Evolutionary conservation across 441 rosid genomes (phyloP).

Genomic region (Euphorbia neoarborescens): DNA sequence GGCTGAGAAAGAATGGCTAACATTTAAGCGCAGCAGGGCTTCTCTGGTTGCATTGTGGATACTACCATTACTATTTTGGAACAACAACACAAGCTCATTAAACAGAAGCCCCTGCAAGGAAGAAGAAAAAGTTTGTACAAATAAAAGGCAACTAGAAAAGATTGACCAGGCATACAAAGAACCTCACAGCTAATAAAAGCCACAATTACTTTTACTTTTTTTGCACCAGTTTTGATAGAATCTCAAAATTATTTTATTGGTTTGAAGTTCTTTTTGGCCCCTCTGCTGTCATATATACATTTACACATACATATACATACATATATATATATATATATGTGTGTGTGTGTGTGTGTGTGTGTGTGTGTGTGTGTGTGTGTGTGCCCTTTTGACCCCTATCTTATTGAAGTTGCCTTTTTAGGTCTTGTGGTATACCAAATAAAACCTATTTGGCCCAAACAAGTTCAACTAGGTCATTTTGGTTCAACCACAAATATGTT

Average conservation of each 20-base stretch:
- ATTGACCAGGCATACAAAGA: background rate
- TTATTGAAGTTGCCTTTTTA: too few species aligned
- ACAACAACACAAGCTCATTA: slow-evolving; percentile 53
- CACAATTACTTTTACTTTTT: background rate
- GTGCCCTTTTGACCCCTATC: too few species aligned
- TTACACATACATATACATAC: too few species aligned
- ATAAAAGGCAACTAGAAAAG: slow-evolving; percentile 4
- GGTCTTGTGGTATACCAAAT: too few species aligned
- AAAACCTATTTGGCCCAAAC: too few species aligned
- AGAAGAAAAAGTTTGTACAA: slow-evolving; percentile 15
- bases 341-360: too few species aligned
- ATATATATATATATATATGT: too few species aligned
- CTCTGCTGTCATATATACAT: too few species aligned
- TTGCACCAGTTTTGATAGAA: background rate
- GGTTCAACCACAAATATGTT: too few species aligned
- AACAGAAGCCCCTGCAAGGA: slow-evolving; percentile 54
- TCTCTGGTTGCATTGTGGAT: slow-evolving; percentile 70
- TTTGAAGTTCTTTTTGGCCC: too few species aligned
- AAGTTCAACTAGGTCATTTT: too few species aligned
- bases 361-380: too few species aligned
- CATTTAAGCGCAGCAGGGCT: slow-evolving; percentile 70
- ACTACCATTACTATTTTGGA: slow-evolving; percentile 45
- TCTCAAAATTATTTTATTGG: background rate
- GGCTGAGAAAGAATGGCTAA: slow-evolving; percentile 27
- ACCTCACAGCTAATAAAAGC: background rate